Evolutionary conservation across 176 grass and related monocot genomes (phyloP).

Genomic region (Elaeis guineensis): DNA sequence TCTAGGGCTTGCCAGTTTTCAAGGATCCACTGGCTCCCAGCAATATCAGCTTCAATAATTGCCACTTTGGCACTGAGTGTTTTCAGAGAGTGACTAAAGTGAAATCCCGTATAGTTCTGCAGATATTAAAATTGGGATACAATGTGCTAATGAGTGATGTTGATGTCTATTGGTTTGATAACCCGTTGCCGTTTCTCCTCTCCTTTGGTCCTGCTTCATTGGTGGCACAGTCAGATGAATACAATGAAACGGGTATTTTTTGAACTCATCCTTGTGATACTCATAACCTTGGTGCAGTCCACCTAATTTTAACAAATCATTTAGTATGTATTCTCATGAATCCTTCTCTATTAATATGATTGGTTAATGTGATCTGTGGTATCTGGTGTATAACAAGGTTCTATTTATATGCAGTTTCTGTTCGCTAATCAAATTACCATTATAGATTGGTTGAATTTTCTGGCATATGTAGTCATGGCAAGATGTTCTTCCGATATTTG

Average conservation of each 20-base stretch:
- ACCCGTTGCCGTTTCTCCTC: conserved; percentile 53
- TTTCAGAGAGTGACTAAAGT: conserved; percentile 89
- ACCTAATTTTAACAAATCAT: too few relatives aligned
- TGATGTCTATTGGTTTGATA: conserved; percentile 83
- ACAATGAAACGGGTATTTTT: conserved; percentile 50
- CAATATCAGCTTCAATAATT: conserved; percentile 65
- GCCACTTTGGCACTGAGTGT: conserved; percentile 83
- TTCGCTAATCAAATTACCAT: too few relatives aligned
- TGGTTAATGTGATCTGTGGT: too few relatives aligned
- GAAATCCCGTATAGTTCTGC: conserved; percentile 76
- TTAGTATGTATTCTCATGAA: too few relatives aligned
- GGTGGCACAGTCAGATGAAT: conserved; percentile 85
- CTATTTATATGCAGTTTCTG: too few relatives aligned
- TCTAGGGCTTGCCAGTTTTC: conserved; percentile 82
- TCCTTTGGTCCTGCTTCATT: conserved; percentile 58
- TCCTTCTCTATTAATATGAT: too few relatives aligned
- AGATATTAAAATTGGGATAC: conserved; percentile 68
- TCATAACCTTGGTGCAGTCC: not conserved
- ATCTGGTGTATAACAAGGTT: too few relatives aligned
- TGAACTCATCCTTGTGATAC: not conserved
- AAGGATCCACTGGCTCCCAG: conserved; percentile 43
- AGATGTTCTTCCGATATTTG: too few relatives aligned
- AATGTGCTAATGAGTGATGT: conserved; percentile 88
- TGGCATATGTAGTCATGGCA: too few relatives aligned
- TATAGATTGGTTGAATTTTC: too few relatives aligned